Evolutionary conservation across 2,329 filamentous ascomycete genomes (phyloP).

Genomic region (Neophaeococcomyces mojaviensis): DNA sequence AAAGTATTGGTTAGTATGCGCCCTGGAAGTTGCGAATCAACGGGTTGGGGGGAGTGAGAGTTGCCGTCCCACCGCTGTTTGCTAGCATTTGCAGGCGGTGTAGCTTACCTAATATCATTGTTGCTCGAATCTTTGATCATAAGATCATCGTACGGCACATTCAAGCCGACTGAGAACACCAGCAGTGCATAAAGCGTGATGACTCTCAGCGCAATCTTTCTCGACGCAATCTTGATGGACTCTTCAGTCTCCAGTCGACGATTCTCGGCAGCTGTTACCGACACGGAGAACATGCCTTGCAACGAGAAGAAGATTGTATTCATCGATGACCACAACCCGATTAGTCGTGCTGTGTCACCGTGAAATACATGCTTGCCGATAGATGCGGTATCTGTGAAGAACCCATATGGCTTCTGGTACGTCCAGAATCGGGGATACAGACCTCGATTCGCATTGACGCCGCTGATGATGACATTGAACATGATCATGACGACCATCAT

Average conservation of each 20-base stretch:
- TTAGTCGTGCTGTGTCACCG: slow-evolving; percentile 28
- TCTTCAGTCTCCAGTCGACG: slow-evolving; percentile 34
- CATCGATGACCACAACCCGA: slow-evolving; percentile 35
- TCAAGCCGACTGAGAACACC: slow-evolving; percentile 36
- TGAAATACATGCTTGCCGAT: neutral
- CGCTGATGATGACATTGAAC: slow-evolving; percentile 36
- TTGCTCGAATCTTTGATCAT: slow-evolving; percentile 26
- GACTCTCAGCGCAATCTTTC: slow-evolving; percentile 38
- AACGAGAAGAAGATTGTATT: slow-evolving; percentile 38
- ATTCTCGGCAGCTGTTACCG: slow-evolving; percentile 39
- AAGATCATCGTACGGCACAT: slow-evolving; percentile 36
- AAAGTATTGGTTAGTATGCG: neutral
- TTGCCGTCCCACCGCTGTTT: no score
- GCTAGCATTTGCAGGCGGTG: no score
- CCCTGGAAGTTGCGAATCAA: neutral
- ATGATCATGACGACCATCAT: slow-evolving; percentile 36
- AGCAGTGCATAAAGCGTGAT: slow-evolving; percentile 37
- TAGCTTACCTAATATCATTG: slow-evolving; percentile 10
- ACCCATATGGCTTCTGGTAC: slow-evolving; percentile 25
- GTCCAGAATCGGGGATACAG: slow-evolving; percentile 26
- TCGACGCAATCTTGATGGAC: slow-evolving; percentile 39
- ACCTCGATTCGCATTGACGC: slow-evolving; percentile 27
- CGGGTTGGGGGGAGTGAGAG: slow-evolving; percentile 21
- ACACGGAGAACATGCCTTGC: slow-evolving; percentile 38
- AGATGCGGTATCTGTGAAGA: slow-evolving; percentile 19